Conservation (phyloP, 2,329 filamentous ascomycete species). For the Calonectria leucothoes region DNA sequence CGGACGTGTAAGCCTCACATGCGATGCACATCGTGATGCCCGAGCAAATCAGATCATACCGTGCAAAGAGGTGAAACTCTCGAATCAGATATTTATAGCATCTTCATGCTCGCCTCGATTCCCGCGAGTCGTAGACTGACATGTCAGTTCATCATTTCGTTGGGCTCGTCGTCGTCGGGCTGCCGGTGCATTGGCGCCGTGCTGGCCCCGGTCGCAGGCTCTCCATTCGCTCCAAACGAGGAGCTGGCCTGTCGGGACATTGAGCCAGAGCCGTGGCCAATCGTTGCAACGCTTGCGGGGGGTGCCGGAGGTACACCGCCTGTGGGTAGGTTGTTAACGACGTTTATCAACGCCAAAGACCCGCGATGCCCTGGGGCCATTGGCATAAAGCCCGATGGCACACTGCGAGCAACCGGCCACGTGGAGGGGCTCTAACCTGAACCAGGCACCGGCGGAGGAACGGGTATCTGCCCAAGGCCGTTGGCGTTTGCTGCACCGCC, state of each 20-base stretch:
- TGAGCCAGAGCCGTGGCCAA: conserved; percentile 34
- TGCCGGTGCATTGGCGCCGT: conserved; percentile 50
- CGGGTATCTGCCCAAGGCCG: conserved; percentile 38
- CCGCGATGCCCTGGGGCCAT: conserved; percentile 32
- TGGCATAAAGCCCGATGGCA: conserved; percentile 29
- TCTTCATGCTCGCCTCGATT: conserved; percentile 23
- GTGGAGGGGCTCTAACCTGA: conserved; percentile 38
- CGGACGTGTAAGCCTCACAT: conserved; percentile 12
- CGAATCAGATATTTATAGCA: conserved; percentile 28
- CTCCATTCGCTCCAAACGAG: conserved; percentile 39
- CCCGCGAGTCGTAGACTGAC: conserved; percentile 20
- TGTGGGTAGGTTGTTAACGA: conserved; percentile 44
- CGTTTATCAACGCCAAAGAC: conserved; percentile 39
- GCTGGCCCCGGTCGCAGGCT: conserved; percentile 47
- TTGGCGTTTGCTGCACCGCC: conserved; percentile 26
- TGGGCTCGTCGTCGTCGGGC: conserved; percentile 29
- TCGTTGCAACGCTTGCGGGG: conserved; percentile 46
- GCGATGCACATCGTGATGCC: conserved; percentile 1
- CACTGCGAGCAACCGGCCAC: conserved; percentile 27
- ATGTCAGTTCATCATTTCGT: conserved; percentile 35
- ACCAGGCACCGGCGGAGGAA: conserved; percentile 43
- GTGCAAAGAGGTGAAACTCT: conserved; percentile 26
- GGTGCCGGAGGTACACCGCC: conserved; percentile 29
- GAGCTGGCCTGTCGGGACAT: conserved; percentile 25
- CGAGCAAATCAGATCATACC: conserved; percentile 27